Conservation (phyloP, 352 stramenopile species). For the Phytophthora hybrid region DNA sequence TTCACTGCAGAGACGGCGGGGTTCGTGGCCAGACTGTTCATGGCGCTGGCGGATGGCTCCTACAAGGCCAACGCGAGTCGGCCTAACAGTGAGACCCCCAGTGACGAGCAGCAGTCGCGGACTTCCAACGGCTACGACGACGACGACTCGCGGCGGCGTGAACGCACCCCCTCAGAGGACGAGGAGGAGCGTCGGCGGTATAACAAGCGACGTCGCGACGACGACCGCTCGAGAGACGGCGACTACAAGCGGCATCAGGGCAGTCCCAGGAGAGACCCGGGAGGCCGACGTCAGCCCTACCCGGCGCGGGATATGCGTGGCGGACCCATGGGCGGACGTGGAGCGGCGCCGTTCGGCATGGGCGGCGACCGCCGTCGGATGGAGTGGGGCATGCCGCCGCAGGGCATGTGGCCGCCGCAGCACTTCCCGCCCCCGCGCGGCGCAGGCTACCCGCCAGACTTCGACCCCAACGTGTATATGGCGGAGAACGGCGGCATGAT, state of each 20-base stretch:
- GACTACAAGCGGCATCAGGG: slow-evolving; percentile 47
- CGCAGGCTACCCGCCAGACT: slow-evolving; percentile 57
- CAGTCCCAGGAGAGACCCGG: slow-evolving; percentile 46
- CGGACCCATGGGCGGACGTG: slow-evolving; percentile 41
- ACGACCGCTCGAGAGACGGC: slow-evolving; percentile 48
- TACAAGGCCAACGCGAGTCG: slow-evolving; percentile 52
- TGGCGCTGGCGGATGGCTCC: slow-evolving; percentile 62
- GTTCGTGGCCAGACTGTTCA: slow-evolving; percentile 82
- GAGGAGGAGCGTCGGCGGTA: slow-evolving; percentile 65
- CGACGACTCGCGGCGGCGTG: slow-evolving; percentile 44
- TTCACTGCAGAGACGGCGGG: slow-evolving; percentile 61
- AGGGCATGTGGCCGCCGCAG: slow-evolving; percentile 74
- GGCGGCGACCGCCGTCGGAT: slow-evolving; percentile 60
- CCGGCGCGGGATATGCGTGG: slow-evolving; percentile 39
- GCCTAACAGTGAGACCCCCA: slow-evolving; percentile 12
- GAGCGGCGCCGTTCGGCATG: slow-evolving; percentile 40
- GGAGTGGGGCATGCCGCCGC: slow-evolving; percentile 76
- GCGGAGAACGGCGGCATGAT: slow-evolving; percentile 69
- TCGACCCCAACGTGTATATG: slow-evolving; percentile 77
- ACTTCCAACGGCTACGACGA: slow-evolving; percentile 28
- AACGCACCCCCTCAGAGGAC: slow-evolving; percentile 53
- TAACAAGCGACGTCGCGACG: slow-evolving; percentile 70
- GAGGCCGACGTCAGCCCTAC: slow-evolving; percentile 37
- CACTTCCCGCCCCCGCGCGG: slow-evolving; percentile 49
- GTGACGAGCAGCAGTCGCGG: slow-evolving; percentile 24